Evolutionary conservation across 2,329 filamentous ascomycete genomes (phyloP).

Genomic region (Aaosphaeria pasadenensis): DNA sequence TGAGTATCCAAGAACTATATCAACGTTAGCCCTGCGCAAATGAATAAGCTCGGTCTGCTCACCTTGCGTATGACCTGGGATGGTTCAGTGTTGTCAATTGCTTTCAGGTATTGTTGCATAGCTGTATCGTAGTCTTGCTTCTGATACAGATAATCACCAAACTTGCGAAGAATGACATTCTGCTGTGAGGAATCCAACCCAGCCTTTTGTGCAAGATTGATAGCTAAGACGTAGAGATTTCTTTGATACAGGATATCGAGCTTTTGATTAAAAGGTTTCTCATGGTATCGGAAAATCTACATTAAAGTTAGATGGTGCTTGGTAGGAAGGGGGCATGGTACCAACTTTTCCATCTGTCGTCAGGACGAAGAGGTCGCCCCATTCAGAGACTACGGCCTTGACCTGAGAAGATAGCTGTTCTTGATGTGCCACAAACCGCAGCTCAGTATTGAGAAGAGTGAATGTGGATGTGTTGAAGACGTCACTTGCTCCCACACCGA

Average conservation of each 20-base stretch:
- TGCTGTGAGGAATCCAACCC: constrained; percentile 78
- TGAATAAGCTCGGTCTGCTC: constrained; percentile 1
- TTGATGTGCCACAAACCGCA: constrained; percentile 86
- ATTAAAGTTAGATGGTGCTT: constrained; percentile 7
- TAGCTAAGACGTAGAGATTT: constrained; percentile 87
- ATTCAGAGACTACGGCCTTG: constrained; percentile 76
- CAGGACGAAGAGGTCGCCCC: constrained; percentile 89
- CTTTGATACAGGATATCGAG: constrained; percentile 91
- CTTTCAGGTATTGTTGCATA: constrained; percentile 98
- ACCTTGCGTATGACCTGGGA: constrained; percentile 95
- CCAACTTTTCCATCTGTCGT: constrained; percentile 82
- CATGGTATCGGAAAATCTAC: constrained; percentile 81
- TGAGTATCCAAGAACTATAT: constrained; percentile 87
- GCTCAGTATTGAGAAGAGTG: constrained; percentile 84
- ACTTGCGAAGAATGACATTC: constrained; percentile 88
- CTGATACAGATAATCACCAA: constrained; percentile 91
- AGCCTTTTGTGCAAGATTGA: constrained; percentile 87
- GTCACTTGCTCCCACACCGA: constrained; percentile 71
- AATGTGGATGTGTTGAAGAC: constrained; percentile 86
- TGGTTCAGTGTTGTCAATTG: constrained; percentile 93
- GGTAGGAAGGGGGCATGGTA: not conserved
- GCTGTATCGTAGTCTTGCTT: constrained; percentile 95
- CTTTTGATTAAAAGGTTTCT: constrained; percentile 86
- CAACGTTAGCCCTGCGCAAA: constrained; percentile 7
- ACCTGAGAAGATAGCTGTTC: constrained; percentile 81